Evolutionary conservation across 495 filamentous ascomycete species (phyloP), one percentile per base, ranked within the genome.

Genomic region (Opeltia flavorubescens): DNA sequence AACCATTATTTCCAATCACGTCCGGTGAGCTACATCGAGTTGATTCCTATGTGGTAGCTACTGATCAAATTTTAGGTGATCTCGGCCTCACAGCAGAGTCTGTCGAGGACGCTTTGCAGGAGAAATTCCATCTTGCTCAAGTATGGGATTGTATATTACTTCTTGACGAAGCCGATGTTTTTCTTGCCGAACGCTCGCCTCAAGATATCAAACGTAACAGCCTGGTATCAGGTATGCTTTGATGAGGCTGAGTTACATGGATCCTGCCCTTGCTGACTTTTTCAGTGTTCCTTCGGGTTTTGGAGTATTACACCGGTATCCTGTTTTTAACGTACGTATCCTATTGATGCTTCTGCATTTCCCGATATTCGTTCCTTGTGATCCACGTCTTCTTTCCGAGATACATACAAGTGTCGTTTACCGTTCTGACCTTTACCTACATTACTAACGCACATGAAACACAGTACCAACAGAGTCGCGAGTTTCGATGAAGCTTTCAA

Each of bases 161-260:
- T 0, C 65, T 83, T 3, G 79, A 83, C 43, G 78, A 83, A 57
- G 76, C 74, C 38, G 79, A 83, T 39, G 74, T 81, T 18, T 80
- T 80, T 63, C 62, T 81, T 26, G 74, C 78, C 59, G 55, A 66
- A 43, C 61, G 70, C 0, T 57, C 42, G 1, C 29, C 52, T 0
- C 43, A 61, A 21, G 70, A 76, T 31, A 63, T 79, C 2, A 57
- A 65, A 43, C 61, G 73, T 26, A 77, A 77, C 56, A 62, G 63
- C 35, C 62, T 78, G 1, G 74, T 78, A 1, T 67, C 70, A 1
- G 39, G 34, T 51, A 41, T 0, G 25, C 58, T 17, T 43, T 8
- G 26, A 23, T 26, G 24, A 1, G 5, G n/a, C 15, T 26, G 40
- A 34, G 5, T 17, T 18, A 9, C 30, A 12, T 46, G 44, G 18